Evolutionary conservation across 768 basidiomycete species (phyloP), one percentile per base, ranked within the genome.

Genomic region (Trametes cinnabarina): DNA sequence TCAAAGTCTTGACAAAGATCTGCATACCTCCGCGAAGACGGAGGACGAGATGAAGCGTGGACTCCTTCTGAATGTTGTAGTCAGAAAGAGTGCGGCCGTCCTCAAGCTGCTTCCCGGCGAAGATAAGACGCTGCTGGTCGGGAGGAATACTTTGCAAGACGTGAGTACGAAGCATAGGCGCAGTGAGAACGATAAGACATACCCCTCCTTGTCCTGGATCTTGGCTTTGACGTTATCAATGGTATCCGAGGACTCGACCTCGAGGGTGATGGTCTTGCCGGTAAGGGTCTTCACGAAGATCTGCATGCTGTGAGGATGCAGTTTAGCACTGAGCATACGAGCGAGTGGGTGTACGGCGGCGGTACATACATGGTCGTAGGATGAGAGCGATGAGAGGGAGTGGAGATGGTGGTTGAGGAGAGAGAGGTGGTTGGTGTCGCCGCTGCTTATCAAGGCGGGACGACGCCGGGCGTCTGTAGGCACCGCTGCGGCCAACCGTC

Each of bases 51-150:
- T 95, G 94, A 50, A 96, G 87, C 39, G 93, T 95, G 2, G 86
- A 89, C 77, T 96, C 93, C 78, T 95, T 95, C 82, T 96, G 94
- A 64, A 96, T 94, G 71, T 94, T 92, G 72, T 92, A 92, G 66
- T 91, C 90, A 14, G 88, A 90, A 1, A 92, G 79, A 4, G 90
- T 97, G 51, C 94, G 86, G 7, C 94, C 94, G 68, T 97, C 94
- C 73, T 96, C 94, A 28, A 97, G 83, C 72, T 95, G 94, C 76
- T 95, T 95, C 55, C 94, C 94, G 47, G 94, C 94, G 63, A 95
- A 96, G 77, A 95, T 95, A n/a, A 95, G 76, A 61, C 94, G 92
- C 71, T 94, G 92, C 68, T 93, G 92, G 76, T 94, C 91, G 34
- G 92, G 94, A 28, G 88, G 87, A 56, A 90, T 90, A 0, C 56